phyloP scores from a whole-genome alignment of 2,329 filamentous ascomycete species.

The Fusarium algeriense region DNA sequence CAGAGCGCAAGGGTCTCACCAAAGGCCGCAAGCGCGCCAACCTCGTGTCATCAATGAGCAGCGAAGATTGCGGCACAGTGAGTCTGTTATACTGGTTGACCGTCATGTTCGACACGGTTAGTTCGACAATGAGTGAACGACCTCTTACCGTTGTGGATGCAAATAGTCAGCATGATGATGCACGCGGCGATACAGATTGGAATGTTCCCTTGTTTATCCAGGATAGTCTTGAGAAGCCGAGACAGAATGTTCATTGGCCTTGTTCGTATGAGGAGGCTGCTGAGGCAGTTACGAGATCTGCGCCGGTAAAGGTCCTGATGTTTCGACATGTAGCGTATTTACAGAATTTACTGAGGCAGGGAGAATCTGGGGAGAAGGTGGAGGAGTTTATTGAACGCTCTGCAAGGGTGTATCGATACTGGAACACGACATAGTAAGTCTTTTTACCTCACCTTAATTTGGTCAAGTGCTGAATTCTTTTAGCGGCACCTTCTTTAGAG shows the following conservation, averaged over 20 bases:
- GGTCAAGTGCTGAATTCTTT: background rate
- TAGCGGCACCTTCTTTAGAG: constrained; percentile 60
- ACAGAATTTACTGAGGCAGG: constrained; percentile 62
- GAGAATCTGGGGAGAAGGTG: constrained; percentile 50
- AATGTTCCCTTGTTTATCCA: constrained; percentile 21
- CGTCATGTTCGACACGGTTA: constrained; percentile 70
- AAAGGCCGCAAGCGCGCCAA: constrained; percentile 2
- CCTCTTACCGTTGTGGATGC: constrained; percentile 53
- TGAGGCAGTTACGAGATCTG: constrained; percentile 61
- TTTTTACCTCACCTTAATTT: accelerated
- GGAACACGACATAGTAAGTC: constrained; percentile 61
- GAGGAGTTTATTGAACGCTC: constrained; percentile 63
- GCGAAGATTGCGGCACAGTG: constrained; percentile 57
- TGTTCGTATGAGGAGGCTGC: constrained; percentile 65
- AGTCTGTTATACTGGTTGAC: constrained; percentile 69
- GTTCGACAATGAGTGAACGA: constrained; percentile 62
- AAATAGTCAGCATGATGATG: constrained; percentile 52
- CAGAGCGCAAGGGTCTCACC: constrained; percentile 27
- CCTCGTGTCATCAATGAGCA: background rate
- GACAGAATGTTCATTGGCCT: constrained; percentile 58
- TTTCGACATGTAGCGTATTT: constrained; percentile 67
- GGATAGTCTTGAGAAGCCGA: constrained; percentile 21
- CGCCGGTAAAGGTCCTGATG: constrained; percentile 69
- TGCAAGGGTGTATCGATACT: constrained; percentile 64
- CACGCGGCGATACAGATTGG: constrained; percentile 11